Base-by-base conservation (phyloP, 2,329 filamentous ascomycete species). In the Raffaelea albimanens region DNA sequence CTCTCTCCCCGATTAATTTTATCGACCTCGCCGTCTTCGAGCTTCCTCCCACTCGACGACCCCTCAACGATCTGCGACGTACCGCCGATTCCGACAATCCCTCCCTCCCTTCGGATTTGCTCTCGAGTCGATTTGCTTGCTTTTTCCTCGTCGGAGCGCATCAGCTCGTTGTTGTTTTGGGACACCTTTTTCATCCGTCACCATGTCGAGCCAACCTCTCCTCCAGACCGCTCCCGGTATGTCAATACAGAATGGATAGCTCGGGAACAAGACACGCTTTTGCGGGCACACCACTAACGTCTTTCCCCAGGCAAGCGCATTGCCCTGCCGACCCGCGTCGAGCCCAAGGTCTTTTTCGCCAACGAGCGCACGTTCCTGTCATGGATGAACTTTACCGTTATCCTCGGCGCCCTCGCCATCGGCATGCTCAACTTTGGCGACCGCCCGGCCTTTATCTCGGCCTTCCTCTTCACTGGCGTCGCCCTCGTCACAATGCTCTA, bases 291-390 rank as follows among this genome's bases (percentile, higher is more conserved):
- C 44, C 36, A 29, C 25, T 29, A 29, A 29, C 25, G 13, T 34
- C n/a, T 22, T 19, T 42, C 38, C 44, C 38, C 34, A 95, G 91
- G 91, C 78, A 98, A 98, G 74, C 88, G 91, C 64, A 97, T 98
- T 65, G 91, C 93, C 60, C 87, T 98, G 55, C 93, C 93, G 49
- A 96, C 91, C 51, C 89, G 93, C 57, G 91, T 98, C 68, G 93
- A 98, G 69, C 93, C 93, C 60, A 98, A 98, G 71, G 93, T 98
- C 74, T 98, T 97, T 81, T 98, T 98, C 76, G 93, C 93, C 70
- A 98, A 98, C 76, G 93, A 98, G 72, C 88, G 93, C 54, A 98
- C 93, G 54, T 98, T 98, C 67, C 82, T 98, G 61, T 95, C 89
- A 68, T 98, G 93, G 93, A 87, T 98, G 62, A 98, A 98, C 78